phyloP scores from a whole-genome alignment of 352 stramenopile genomes.

The Plasmopara viticola region DNA sequence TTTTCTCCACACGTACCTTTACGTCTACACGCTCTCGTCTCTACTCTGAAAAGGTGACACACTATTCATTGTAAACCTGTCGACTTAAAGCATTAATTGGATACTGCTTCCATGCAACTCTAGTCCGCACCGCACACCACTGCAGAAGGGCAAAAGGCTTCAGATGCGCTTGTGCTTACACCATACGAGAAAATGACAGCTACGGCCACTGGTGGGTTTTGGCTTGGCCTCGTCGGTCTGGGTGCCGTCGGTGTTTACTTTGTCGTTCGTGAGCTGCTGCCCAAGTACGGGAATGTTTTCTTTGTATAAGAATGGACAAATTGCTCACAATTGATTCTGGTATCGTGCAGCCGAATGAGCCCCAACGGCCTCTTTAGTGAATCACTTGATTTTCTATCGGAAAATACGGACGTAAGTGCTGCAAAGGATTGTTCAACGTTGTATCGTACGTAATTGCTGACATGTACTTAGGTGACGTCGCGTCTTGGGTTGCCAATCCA shows the following conservation, averaged over 20 bases:
- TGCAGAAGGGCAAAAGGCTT: slow-evolving; percentile 43
- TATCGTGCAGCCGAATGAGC: slow-evolving; percentile 61
- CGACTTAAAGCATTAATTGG: neutral
- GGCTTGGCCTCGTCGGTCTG: slow-evolving; percentile 80
- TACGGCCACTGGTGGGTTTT: slow-evolving; percentile 84
- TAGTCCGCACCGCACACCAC: slow-evolving; percentile 22
- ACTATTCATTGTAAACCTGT: neutral
- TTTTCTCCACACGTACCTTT: slow-evolving; percentile 24
- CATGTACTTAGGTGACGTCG: slow-evolving; percentile 49
- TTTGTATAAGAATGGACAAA: neutral
- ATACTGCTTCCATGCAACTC: slow-evolving; percentile 1
- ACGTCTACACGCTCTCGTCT: slow-evolving; percentile 42
- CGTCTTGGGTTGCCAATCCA: slow-evolving; percentile 87
- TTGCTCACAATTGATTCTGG: slow-evolving; percentile 8
- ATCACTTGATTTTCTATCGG: slow-evolving; percentile 60
- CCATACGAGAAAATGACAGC: slow-evolving; percentile 93
- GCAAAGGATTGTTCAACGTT: neutral
- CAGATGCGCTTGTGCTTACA: slow-evolving; percentile 85
- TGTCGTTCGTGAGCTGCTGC: slow-evolving; percentile 87
- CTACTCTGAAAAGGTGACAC: slow-evolving; percentile 49
- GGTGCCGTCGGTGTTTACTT: slow-evolving; percentile 88
- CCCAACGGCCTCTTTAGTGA: slow-evolving; percentile 78
- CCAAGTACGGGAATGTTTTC: slow-evolving; percentile 51
- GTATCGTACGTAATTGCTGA: neutral
- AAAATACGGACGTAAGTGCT: slow-evolving; percentile 58